Conservation (phyloP, 192 early-diverging fungal genomes). For the Umbelopsis isabellina region DNA sequence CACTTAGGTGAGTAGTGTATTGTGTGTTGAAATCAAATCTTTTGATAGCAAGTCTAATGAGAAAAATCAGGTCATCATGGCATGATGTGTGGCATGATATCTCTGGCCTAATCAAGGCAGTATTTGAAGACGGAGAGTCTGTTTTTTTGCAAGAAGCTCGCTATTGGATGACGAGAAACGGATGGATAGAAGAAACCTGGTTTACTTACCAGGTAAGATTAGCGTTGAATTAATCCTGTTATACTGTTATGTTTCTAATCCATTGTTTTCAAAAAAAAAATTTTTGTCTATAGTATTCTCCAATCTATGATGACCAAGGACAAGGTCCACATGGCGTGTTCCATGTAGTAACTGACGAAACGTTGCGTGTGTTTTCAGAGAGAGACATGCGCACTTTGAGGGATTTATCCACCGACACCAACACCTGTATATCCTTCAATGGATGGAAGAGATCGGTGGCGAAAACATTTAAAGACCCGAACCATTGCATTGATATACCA, state of each 20-base stretch:
- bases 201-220: neutral
- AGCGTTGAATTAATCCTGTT: neutral
- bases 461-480: neutral
- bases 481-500: neutral
- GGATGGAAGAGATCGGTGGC: neutral
- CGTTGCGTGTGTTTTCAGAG: neutral
- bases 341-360: constrained; percentile 12
- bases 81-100: constrained; percentile 7
- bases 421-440: neutral
- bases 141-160: neutral
- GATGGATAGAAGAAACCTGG: constrained; percentile 5
- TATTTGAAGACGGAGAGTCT: neutral
- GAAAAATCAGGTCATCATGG: neutral
- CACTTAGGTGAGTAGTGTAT: neutral
- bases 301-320: neutral
- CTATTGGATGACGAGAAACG: constrained; percentile 1
- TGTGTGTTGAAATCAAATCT: too few relatives aligned
- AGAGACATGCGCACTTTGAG: neutral
- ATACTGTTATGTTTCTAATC: too few relatives aligned
- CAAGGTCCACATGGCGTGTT: neutral
- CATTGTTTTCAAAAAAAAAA: too few relatives aligned
- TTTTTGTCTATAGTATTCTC: neutral
- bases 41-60: too few relatives aligned
- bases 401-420: neutral
- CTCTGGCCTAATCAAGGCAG: neutral